Evolutionary conservation across 2,329 filamentous ascomycete genomes (phyloP).

Genomic region (Phialophora chinensis): DNA sequence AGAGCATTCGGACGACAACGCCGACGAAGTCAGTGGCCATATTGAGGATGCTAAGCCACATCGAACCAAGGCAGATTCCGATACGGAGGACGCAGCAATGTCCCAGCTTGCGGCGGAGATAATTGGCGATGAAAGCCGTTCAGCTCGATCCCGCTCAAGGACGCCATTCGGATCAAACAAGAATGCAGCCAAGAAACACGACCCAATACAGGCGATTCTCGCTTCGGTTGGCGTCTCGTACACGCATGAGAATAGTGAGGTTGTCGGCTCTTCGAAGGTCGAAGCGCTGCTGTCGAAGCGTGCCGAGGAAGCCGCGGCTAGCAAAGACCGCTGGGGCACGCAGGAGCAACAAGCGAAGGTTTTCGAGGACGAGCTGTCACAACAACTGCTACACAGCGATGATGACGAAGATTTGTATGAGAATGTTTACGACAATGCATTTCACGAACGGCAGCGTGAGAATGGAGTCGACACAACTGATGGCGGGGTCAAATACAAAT

Average conservation of each 20-base stretch:
- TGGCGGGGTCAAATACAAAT: conserved; percentile 60
- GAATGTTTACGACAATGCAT: conserved; percentile 13
- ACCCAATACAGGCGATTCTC: conserved; percentile 88
- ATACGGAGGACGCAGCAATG: conserved; percentile 69
- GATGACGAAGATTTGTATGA: conserved; percentile 4
- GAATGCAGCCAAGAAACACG: conserved; percentile 54
- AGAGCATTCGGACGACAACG: conserved; percentile 57
- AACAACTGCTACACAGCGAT: conserved; percentile 1
- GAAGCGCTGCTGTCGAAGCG: conserved; percentile 81
- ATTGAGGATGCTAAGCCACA: conserved; percentile 37
- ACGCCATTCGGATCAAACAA: conserved; percentile 44
- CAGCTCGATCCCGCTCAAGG: conserved; percentile 55
- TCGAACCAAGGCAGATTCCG: conserved; percentile 39
- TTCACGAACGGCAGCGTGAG: conserved; percentile 1
- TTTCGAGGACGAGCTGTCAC: conserved; percentile 34
- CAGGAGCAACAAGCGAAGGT: conserved; percentile 35
- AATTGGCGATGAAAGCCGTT: conserved; percentile 54
- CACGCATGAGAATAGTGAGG: conserved; percentile 94
- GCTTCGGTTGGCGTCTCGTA: conserved; percentile 89
- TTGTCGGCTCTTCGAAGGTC: conserved; percentile 89
- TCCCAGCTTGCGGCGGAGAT: conserved; percentile 72
- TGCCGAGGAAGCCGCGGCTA: conserved; percentile 61
- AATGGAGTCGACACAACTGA: conserved; percentile 38
- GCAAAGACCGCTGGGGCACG: conserved; percentile 18
- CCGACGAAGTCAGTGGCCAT: conserved; percentile 34